A percentile compares a stretch with the other conserved stretches of the same genome.
Conservation (phyloP, 768 basidiomycete species). For the Boletus sp. region DNA sequence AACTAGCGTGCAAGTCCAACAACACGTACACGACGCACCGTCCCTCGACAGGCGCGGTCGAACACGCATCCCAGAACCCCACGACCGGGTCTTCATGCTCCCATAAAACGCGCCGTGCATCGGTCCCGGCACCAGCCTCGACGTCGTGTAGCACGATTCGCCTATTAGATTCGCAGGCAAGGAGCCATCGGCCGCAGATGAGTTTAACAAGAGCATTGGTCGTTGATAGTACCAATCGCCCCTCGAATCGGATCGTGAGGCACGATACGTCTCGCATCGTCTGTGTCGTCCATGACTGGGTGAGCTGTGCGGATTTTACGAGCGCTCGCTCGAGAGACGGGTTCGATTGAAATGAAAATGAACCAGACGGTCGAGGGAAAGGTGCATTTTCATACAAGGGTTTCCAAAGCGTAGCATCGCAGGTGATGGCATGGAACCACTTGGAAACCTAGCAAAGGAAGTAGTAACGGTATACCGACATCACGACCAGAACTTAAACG, state of each 20-base stretch:
- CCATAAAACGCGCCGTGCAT: not conserved
- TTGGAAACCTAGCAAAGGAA: conserved; percentile 7
- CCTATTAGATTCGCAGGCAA: not conserved
- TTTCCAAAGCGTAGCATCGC: not conserved
- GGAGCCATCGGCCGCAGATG: conserved; percentile 5
- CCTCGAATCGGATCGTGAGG: not conserved
- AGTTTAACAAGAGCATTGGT: not conserved
- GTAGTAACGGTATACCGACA: not conserved
- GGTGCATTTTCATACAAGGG: not conserved
- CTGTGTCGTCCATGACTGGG: conserved; percentile 3
- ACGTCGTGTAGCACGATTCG: not conserved
- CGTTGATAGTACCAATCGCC: no score
- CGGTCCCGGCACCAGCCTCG: not conserved
- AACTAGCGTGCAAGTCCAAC: not conserved
- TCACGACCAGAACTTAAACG: not conserved
- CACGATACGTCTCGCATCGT: not conserved
- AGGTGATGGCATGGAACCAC: not conserved
- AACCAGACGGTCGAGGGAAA: not conserved
- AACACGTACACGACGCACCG: not conserved
- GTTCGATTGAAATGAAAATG: not conserved
- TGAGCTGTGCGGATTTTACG: not conserved
- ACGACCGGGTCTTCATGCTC: fast-evolving
- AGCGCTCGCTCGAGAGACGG: not conserved
- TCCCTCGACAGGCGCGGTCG: not conserved
- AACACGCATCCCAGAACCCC: not conserved